phyloP scores from a whole-genome alignment of 2,329 filamentous ascomycete genomes.

The Pseudogymnoascus sp. region DNA sequence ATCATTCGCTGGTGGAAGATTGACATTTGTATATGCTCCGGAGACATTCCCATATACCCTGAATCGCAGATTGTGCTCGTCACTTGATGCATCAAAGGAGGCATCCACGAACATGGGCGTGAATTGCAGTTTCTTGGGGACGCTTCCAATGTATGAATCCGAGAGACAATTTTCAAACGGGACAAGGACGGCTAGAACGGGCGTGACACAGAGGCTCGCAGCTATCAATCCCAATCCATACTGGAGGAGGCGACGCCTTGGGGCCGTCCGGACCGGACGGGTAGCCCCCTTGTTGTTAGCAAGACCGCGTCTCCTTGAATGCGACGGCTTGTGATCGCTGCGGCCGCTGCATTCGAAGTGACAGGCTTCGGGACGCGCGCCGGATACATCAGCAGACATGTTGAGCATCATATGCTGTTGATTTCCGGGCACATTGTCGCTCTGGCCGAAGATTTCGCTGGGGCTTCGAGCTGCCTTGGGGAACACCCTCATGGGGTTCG shows the following conservation, averaged over 20 bases:
- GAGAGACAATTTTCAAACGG: slow-evolving; percentile 78
- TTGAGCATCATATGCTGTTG: slow-evolving; percentile 3
- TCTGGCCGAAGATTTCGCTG: not conserved
- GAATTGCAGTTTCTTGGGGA: slow-evolving; percentile 66
- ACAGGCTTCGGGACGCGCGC: not conserved
- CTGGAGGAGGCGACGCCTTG: not conserved
- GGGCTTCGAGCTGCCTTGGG: not conserved
- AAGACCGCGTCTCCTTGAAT: not conserved
- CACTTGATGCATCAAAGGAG: slow-evolving; percentile 53
- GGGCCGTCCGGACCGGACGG: not conserved
- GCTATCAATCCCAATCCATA: slow-evolving; percentile 15
- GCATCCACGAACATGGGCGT: slow-evolving; percentile 67
- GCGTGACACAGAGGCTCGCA: slow-evolving; percentile 25
- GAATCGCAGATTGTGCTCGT: slow-evolving; percentile 59
- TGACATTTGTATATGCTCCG: slow-evolving; percentile 51
- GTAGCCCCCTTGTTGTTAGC: not conserved
- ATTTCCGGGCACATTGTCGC: not conserved
- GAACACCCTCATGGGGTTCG: slow-evolving; percentile 4
- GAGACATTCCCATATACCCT: slow-evolving; percentile 89
- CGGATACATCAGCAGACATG: not conserved
- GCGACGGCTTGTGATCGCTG: not conserved
- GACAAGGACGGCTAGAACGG: slow-evolving; percentile 56
- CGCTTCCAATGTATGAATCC: slow-evolving; percentile 46
- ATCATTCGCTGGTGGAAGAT: slow-evolving; percentile 51
- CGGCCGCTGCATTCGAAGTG: not conserved